Evolutionary conservation across 176 grass and related monocot genomes (phyloP).

Genomic region (Melocanna baccifera): DNA sequence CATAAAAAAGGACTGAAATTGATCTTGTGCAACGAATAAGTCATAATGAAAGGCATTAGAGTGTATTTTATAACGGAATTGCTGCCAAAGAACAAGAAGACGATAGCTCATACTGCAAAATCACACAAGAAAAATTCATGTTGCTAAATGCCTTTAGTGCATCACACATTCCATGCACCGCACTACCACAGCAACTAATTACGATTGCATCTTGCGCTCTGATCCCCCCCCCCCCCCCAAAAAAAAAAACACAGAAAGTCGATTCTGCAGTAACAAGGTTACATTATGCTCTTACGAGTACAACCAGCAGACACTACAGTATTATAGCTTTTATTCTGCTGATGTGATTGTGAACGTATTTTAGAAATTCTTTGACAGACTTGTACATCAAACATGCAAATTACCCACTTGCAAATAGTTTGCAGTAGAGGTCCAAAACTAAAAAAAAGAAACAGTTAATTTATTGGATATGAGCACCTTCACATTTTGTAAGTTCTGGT

Average conservation of each 20-base stretch:
- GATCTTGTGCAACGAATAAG: neutral
- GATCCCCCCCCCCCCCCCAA: no score
- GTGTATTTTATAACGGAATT: neutral
- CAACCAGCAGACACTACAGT: neutral
- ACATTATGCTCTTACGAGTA: neutral
- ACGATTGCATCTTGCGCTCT: neutral
- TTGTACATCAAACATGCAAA: neutral
- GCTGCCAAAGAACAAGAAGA: neutral
- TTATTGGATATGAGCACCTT: neutral
- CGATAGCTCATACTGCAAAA: neutral
- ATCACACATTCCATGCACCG: neutral
- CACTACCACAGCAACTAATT: neutral
- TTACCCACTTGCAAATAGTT: neutral
- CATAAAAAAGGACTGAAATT: neutral
- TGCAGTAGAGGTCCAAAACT: neutral
- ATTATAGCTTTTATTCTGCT: neutral
- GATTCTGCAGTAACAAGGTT: neutral
- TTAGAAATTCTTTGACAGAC: neutral
- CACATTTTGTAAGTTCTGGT: constrained; percentile 9
- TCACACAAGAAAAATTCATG: neutral
- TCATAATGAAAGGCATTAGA: neutral
- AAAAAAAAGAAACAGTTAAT: neutral
- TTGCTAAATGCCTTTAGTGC: neutral
- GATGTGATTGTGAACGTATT: neutral
- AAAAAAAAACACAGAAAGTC: neutral